Percentiles rank a stretch among this genome's conserved stretches.
These are phyloP conservation scores for Aeschynomene evenia DNA, from an alignment of 306 rosid genomes.

Conservation along the genomic window DNA sequence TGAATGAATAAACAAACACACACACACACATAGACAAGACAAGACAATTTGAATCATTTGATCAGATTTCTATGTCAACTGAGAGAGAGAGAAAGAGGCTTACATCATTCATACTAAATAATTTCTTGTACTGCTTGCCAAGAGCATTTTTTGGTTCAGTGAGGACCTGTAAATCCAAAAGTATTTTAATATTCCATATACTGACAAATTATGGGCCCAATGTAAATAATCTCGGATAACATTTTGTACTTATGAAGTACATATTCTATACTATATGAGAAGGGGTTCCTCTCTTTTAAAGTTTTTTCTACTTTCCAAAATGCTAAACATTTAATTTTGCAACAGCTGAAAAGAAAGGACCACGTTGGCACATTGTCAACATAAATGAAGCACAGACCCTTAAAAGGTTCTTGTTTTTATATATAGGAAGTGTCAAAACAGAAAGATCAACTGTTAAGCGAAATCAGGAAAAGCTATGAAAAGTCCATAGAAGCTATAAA, in stretches of 20 bases:
- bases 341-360: background rate
- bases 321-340: background rate
- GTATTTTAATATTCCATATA: conserved; percentile 1
- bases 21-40: background rate
- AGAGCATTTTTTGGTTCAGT: conserved; percentile 93
- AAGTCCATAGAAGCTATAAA: background rate
- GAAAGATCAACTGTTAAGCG: background rate
- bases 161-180: conserved; percentile 65
- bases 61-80: conserved; percentile 4
- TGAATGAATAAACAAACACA: background rate
- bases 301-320: conserved; percentile 2
- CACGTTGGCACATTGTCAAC: background rate
- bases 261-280: background rate
- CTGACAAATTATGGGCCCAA: background rate
- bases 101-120: conserved; percentile 87
- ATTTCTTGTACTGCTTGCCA: conserved; percentile 90
- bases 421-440: background rate
- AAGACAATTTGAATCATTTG: background rate
- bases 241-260: background rate
- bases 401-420: background rate
- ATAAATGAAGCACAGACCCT: conserved; percentile 8
- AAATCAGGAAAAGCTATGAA: conserved; percentile 8
- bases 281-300: background rate
- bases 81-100: conserved; percentile 32
- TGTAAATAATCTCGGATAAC: background rate